Base-by-base conservation (phyloP, 2,329 filamentous ascomycete species). In the Pseudogymnoascus sp. region DNA sequence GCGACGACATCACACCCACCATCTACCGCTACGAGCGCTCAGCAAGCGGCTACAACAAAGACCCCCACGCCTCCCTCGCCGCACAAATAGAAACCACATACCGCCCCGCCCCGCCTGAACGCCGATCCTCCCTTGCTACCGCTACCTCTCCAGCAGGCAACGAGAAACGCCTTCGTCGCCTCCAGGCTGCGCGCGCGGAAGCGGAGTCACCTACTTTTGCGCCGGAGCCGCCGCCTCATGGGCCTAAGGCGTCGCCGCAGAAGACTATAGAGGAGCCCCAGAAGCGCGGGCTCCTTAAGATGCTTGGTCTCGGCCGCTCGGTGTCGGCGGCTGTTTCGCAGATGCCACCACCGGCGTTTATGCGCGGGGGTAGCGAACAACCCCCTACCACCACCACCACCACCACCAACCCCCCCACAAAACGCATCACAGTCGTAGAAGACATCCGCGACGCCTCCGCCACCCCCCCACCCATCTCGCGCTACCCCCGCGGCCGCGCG, bases 91-190 rank as follows among this genome's bases (percentile, higher is more conserved):
- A 66, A 38, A 65, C 63, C 2, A 63, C 65, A 3, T 62, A 65
- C 7, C 63, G 65, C 22, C 68, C 68, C 2, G 59, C 66, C 6
- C 66, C 66, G 0, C 69, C 71, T 0, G 69, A 72, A 50, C 71
- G 72, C 6, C 65, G 71, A 4, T 72, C 71, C 7, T 71, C 69
- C 5, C 65, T 73, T 2, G 63, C 68, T 6, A 68, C 68, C 4
- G 53, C 66, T 2, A 65, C 67, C 1, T 33, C 35, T 1, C 37
- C 60, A 53, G 60, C 16, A 14, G 60, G 35, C 7, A 41, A 61
- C 16, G 60, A 61, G 40, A 61, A 43, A 24, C 38, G 60, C 4
- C 38, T 61, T 6, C 60, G 60, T 28, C 60, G 40, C 38, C 60
- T 53, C 16, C 37, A 41, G 2, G 33, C 59, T 14, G 33, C 59